Percentiles rank a stretch among this genome's conserved stretches.
phyloP scores from a whole-genome alignment of 352 stramenopile species.

The Pythium phragmiticola region DNA sequence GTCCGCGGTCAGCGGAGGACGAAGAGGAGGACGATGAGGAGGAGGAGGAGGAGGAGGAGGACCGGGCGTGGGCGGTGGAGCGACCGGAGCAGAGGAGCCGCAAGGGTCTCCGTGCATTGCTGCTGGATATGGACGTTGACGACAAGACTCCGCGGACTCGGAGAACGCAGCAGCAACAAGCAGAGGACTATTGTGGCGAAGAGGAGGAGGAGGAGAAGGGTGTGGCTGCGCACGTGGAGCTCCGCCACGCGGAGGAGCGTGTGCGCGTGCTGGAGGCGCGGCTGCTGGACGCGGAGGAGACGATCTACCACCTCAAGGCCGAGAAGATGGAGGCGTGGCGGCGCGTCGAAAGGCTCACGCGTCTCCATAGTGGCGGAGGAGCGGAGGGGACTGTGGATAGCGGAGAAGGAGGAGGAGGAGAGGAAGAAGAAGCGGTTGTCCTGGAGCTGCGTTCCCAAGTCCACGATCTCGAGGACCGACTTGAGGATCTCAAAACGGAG shows the following conservation, averaged over 20 bases:
- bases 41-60: slow-evolving; percentile 5
- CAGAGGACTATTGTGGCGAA: slow-evolving; percentile 15
- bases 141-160: neutral
- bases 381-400: neutral
- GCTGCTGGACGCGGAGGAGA: slow-evolving; percentile 68
- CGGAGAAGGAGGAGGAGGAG: slow-evolving; percentile 1
- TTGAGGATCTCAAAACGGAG: slow-evolving; percentile 36
- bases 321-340: slow-evolving; percentile 63
- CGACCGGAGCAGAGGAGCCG: neutral
- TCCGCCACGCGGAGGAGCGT: slow-evolving; percentile 55
- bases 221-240: slow-evolving; percentile 30
- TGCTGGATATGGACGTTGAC: slow-evolving; percentile 17
- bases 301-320: slow-evolving; percentile 70
- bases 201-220: slow-evolving; percentile 14
- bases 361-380: neutral
- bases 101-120: slow-evolving; percentile 5
- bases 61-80: slow-evolving; percentile 6
- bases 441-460: slow-evolving; percentile 28
- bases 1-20: slow-evolving; percentile 11
- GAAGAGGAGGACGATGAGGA: slow-evolving; percentile 5
- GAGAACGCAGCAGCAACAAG: neutral
- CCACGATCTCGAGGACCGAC: slow-evolving; percentile 38
- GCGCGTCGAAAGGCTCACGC: slow-evolving; percentile 52
- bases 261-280: slow-evolving; percentile 45
- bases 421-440: neutral